Evolutionary conservation across 257 asterid genomes (phyloP).

Genomic region (Cordia subcordata): DNA sequence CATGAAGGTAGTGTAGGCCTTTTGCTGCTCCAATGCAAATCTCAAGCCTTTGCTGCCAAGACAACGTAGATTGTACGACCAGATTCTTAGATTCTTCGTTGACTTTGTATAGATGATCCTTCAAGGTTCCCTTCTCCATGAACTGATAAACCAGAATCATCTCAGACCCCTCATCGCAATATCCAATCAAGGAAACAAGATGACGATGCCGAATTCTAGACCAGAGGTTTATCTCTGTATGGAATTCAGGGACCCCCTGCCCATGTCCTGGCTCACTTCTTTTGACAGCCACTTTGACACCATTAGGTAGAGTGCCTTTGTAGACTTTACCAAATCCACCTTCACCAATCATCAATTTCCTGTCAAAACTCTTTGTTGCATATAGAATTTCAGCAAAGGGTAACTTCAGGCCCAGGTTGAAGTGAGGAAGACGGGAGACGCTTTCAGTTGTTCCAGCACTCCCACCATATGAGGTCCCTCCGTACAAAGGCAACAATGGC

Average conservation of each 20-base stretch:
- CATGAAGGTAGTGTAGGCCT: slow-evolving; percentile 20
- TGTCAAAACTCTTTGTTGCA: slow-evolving; percentile 13
- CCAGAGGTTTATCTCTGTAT: slow-evolving; percentile 8
- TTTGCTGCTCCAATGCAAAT: slow-evolving; percentile 25
- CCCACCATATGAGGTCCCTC: slow-evolving; percentile 7
- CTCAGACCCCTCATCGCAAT: slow-evolving; percentile 16
- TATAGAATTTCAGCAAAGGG: slow-evolving; percentile 7
- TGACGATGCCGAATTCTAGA: slow-evolving; percentile 17
- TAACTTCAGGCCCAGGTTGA: slow-evolving; percentile 10
- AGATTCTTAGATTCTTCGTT: background rate
- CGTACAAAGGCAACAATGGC: slow-evolving; percentile 14
- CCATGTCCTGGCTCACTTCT: slow-evolving; percentile 15
- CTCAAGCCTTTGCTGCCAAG: slow-evolving; percentile 18
- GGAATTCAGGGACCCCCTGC: slow-evolving; percentile 19
- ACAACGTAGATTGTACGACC: background rate
- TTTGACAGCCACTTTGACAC: slow-evolving; percentile 16
- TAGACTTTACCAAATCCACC: slow-evolving; percentile 20
- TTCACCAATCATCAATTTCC: slow-evolving; percentile 7
- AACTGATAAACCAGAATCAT: slow-evolving; percentile 21
- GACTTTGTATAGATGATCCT: slow-evolving; percentile 7
- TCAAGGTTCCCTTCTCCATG: slow-evolving; percentile 16
- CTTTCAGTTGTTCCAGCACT: slow-evolving; percentile 7
- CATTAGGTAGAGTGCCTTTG: too few relatives aligned
- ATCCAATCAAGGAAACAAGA: slow-evolving; percentile 17
- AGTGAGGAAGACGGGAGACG: slow-evolving; percentile 10